Evolutionary conservation across 768 basidiomycete species (phyloP), one percentile per base, ranked within the genome.

Genomic region (Kwoniella dendrophila): DNA sequence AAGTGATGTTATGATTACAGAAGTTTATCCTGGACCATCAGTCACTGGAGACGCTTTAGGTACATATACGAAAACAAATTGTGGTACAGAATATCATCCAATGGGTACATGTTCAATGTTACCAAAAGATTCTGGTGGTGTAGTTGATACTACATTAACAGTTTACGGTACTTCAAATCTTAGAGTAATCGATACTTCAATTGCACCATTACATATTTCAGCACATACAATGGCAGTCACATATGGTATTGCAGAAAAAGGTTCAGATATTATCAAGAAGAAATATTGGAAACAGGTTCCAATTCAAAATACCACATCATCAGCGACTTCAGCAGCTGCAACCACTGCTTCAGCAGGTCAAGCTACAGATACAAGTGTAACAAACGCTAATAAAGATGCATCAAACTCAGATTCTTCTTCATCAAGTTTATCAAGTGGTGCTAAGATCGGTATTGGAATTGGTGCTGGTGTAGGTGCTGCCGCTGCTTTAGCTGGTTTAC

Each of bases 111-210:
- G 83, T 71, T 80, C 85, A 7, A 87, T 87, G 85, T 75, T 86
- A 47, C 85, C 86, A 2, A 78, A 78, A 59, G 72, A 73, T 29
- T 77, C 79, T 34, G 86, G 82, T n/a, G 86, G 86, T 50, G 86
- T 87, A 49, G 85, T 87, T 51, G 82, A 85, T 68, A 78, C 82
- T 47, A 76, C 83, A 45, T 78, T 87, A n/a, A 79, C 78, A 63
- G 86, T 86, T 2, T 85, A 86, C 74, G 86, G 86, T 16, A 76
- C 82, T 72, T 78, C 80, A 24, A 87, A 87, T 76, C 78, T 86
- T 34, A 82, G 86, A 58, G 85, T 87, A 33, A 72, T 75, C 58
- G 78, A 79, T 62, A 65, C 85, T 12, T 85, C 83, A 0, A 82
- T 87, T 27, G 85, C 84, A 76, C 85, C 87, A 0, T 78, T 86